phyloP scores from a whole-genome alignment of 2,329 filamentous ascomycete genomes.

The Colletotrichum truncatum region DNA sequence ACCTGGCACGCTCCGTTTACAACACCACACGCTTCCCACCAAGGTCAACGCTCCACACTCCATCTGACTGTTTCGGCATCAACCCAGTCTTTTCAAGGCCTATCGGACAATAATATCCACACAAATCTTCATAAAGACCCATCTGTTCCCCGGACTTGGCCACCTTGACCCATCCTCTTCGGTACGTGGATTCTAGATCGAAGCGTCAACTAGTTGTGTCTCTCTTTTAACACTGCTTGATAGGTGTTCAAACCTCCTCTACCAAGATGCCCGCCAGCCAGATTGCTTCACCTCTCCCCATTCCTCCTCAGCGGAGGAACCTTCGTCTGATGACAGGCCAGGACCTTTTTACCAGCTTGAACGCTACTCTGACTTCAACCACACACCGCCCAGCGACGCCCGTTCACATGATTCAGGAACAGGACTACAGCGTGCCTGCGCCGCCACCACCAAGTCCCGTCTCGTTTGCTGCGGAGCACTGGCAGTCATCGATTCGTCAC shows the following conservation, averaged over 20 bases:
- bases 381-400: conserved; percentile 55
- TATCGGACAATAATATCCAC: conserved; percentile 3
- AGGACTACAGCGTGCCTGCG: conserved; percentile 72
- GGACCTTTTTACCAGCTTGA: conserved; percentile 63
- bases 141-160: neutral
- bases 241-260: neutral
- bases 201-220: neutral
- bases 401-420: conserved; percentile 60
- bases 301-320: conserved; percentile 56
- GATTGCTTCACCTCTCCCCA: conserved; percentile 55
- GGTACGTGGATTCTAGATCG: conserved; percentile 2
- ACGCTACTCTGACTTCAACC: conserved; percentile 57
- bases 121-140: neutral
- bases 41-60: neutral
- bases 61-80: neutral
- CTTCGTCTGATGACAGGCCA: conserved; percentile 56
- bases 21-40: neutral
- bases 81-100: neutral
- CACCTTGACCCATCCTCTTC: neutral
- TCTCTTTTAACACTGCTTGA: neutral
- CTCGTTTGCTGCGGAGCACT: conserved; percentile 66
- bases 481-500: conserved; percentile 51
- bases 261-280: conserved; percentile 53
- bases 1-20: neutral
- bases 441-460: conserved; percentile 72